Evolutionary conservation across 805 yeast genomes (phyloP), one percentile per base, ranked within the genome.

Genomic region (Metschnikowia dekortorum): DNA sequence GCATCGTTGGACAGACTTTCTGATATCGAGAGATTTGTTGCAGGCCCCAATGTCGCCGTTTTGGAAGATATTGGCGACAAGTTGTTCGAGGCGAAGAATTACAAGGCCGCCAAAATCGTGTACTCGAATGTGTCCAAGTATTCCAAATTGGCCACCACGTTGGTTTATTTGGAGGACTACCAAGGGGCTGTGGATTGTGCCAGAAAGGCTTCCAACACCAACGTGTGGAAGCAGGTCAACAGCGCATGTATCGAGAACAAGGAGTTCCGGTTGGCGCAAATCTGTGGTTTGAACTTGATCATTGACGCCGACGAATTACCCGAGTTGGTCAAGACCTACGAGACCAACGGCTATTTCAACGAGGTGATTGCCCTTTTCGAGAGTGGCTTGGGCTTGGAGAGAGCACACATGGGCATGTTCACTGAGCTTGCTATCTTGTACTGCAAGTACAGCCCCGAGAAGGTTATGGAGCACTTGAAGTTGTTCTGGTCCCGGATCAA

Each of bases 371-470:
- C 97, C 14, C 80, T 94, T 62, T 89, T 94, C 62, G 99, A 94
- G 71, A 92, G 90, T 61, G 98, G 98, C 57, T 79, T 94, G 53
- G 95, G 96, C 39, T 79, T 94, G 60, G 99, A 94, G 76, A 87
- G 99, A 69, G 99, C 99, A 36, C 99, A 94, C 67, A 94, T 94
- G 99, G 99, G 98, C 61, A 92, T 94, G 97, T 94, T 94, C 69
- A 94, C 99, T 9, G 97, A 91, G 71, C 79, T 94, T 61, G 96
- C 98, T 22, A 79, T 88, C 44, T 76, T 94, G 60, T 94, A 92
- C 74, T 81, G 95, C 57, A 92, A 91, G 69, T 94, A 91, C 72
- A 81, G 83, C 54, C 96, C 97, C 30, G 87, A 83, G 46, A 86
- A 83, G 71, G 87, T 95, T 49, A 87, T 89, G 89, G 98, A 94